Evolutionary conservation across 2,329 filamentous ascomycete genomes (phyloP).

Genomic region (Dryadomyces quercus-mongolicae): DNA sequence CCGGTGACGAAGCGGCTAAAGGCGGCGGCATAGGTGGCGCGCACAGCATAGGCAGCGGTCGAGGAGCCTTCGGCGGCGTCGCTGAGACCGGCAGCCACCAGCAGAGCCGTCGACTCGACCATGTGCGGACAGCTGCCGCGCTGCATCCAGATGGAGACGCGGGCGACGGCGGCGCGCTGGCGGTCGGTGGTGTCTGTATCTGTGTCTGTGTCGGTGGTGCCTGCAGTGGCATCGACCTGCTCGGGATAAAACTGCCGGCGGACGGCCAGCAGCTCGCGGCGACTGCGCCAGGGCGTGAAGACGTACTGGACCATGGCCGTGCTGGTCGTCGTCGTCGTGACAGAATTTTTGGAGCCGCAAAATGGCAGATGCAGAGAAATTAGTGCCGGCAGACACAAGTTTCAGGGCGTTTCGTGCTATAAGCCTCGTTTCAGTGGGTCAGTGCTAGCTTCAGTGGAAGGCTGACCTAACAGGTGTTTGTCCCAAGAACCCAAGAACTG

Average conservation of each 20-base stretch:
- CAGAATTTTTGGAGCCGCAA: not conserved
- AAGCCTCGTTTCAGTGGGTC: too few relatives aligned
- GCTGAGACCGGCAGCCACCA: constrained; percentile 28
- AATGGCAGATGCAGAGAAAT: too few relatives aligned
- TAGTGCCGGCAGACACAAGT: too few relatives aligned
- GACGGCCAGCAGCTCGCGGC: constrained; percentile 51
- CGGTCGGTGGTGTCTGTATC: constrained; percentile 14
- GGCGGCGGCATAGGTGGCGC: constrained; percentile 60
- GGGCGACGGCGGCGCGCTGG: constrained; percentile 38
- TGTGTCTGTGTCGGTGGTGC: too few relatives aligned
- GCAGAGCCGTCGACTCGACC: constrained; percentile 64
- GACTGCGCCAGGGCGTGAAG: constrained; percentile 61
- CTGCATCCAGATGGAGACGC: constrained; percentile 57
- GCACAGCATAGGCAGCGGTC: constrained; percentile 39
- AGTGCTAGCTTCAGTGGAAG: too few relatives aligned
- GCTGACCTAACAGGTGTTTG: too few relatives aligned
- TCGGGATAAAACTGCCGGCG: constrained; percentile 50
- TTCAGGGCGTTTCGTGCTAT: too few relatives aligned
- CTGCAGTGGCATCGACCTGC: too few relatives aligned
- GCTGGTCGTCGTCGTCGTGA: too few relatives aligned
- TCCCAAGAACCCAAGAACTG: too few relatives aligned
- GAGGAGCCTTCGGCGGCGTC: constrained; percentile 9
- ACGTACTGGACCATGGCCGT: constrained; percentile 53
- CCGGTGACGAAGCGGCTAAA: constrained; percentile 77
- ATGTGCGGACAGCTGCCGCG: constrained; percentile 66